Percentiles rank a stretch among this genome's conserved stretches.
Conservation (phyloP, 176 grass and related monocot species). For the Hordeum vulgare region MorexV3_pseudomolecules_assembly NC_058523.1:437746831-437747330, state of each 20-base stretch:
- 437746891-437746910: neutral
- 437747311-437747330: too few species aligned
- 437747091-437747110: neutral
- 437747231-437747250: too few species aligned
- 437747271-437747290: too few species aligned
- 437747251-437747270: too few species aligned
- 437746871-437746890: neutral
- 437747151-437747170: neutral
- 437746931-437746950: neutral
- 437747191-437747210: neutral
- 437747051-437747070: conserved; percentile 4
- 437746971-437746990: conserved; percentile 8
- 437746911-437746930: neutral
- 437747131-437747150: neutral
- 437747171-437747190: neutral
- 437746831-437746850: neutral
- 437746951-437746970: neutral
- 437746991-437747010: neutral
- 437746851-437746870: neutral
- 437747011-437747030: neutral
- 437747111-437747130: neutral
- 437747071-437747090: neutral
- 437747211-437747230: too few species aligned
- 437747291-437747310: too few species aligned
- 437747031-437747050: neutral